phyloP scores from a whole-genome alignment of 495 filamentous ascomycete species.

The Achaetomiella virescens region DNA sequence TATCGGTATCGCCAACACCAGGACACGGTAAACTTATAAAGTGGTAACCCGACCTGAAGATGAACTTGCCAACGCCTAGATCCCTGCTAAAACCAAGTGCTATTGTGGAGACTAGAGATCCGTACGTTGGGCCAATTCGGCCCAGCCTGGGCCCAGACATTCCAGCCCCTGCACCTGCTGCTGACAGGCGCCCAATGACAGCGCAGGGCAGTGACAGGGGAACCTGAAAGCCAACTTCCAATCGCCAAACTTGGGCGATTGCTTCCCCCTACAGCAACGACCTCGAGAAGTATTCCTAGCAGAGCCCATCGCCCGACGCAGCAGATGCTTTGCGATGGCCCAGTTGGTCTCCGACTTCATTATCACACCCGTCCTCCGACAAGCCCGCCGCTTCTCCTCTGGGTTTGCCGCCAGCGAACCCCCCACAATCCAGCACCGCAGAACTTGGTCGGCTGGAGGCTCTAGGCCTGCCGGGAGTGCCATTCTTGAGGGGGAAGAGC shows the following conservation, averaged over 20 bases:
- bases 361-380: conserved; percentile 69
- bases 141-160: neutral
- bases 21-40: too few species aligned
- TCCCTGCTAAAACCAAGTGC: too few species aligned
- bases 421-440: conserved; percentile 14
- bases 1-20: too few species aligned
- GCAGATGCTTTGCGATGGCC: conserved; percentile 52
- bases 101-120: too few species aligned
- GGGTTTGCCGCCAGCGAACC: conserved; percentile 30
- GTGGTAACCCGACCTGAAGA: too few species aligned
- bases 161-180: neutral
- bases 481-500: conserved; percentile 19
- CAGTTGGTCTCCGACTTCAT: conserved; percentile 66
- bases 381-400: conserved; percentile 62
- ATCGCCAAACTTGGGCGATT: neutral
- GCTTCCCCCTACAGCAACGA: neutral
- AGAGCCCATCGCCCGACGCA: conserved; percentile 2
- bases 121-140: too few species aligned
- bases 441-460: conserved; percentile 14
- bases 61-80: too few species aligned
- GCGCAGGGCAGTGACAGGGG: neutral
- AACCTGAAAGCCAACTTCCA: neutral
- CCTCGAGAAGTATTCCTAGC: neutral
- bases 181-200: conserved; percentile 1
- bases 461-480: conserved; percentile 5